Evolutionary conservation across 768 basidiomycete species (phyloP).

Genomic region (Mycena vitilis): DNA sequence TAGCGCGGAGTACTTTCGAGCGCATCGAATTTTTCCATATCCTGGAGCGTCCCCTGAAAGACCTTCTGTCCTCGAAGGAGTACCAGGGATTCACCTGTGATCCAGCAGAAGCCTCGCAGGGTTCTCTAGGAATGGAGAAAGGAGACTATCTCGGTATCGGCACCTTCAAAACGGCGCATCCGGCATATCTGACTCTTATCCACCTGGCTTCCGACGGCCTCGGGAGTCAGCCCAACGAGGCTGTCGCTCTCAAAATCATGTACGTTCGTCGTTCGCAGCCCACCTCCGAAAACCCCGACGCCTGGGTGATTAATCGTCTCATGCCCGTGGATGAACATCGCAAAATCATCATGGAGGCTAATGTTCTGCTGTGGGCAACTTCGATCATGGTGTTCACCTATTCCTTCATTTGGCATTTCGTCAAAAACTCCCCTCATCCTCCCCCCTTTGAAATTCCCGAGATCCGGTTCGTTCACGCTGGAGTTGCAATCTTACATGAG

Average conservation of each 20-base stretch:
- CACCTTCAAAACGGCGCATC: background rate
- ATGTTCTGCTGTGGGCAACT: no score
- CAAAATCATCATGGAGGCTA: no score
- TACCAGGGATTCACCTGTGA: conserved; percentile 3
- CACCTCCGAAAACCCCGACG: background rate
- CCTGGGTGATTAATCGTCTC: background rate
- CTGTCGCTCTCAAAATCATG: background rate
- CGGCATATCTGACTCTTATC: background rate
- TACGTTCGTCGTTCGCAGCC: background rate
- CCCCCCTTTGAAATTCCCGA: no score
- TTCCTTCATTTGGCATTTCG: background rate
- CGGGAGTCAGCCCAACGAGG: background rate
- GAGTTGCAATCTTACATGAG: conserved; percentile 2
- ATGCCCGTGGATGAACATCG: background rate
- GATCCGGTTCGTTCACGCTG: conserved; percentile 11
- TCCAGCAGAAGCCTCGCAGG: background rate
- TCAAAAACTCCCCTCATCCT: no score
- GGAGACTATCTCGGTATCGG: background rate
- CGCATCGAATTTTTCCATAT: conserved; percentile 3
- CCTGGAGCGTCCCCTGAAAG: background rate
- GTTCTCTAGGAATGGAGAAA: background rate
- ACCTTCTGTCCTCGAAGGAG: background rate
- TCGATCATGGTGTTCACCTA: no score
- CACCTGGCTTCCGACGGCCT: background rate
- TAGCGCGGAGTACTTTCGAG: background rate